These are phyloP conservation scores for Cucurbita argyrosperma DNA, from an alignment of 306 rosid species.

Conservation along the genomic window DNA sequence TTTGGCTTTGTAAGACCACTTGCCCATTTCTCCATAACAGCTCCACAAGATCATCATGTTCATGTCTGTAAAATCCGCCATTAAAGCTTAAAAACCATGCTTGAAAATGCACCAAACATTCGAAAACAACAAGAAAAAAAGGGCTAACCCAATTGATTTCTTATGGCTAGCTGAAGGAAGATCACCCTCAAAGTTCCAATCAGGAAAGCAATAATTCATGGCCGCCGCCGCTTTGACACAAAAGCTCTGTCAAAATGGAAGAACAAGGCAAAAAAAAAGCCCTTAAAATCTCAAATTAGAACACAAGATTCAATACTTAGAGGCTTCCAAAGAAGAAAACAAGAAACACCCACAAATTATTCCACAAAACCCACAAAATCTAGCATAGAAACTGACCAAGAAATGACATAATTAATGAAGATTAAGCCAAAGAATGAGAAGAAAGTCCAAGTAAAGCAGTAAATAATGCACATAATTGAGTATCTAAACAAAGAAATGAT, in stretches of 20 bases:
- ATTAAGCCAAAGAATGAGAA: background rate
- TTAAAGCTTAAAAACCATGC: background rate
- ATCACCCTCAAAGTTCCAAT: constrained; percentile 52
- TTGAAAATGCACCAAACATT: background rate
- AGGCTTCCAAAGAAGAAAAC: background rate
- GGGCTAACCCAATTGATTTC: constrained; percentile 48
- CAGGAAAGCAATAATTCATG: constrained; percentile 46
- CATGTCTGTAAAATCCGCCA: constrained; percentile 32
- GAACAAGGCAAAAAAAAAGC: constrained; percentile 7
- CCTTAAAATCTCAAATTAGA: constrained; percentile 10
- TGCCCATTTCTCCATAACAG: constrained; percentile 79
- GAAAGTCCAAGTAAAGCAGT: constrained; percentile 1
- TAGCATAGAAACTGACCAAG: background rate
- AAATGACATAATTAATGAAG: constrained; percentile 4
- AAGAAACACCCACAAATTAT: background rate
- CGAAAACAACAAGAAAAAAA: constrained; percentile 7
- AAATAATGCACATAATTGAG: background rate
- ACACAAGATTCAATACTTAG: background rate
- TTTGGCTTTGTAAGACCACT: constrained; percentile 60
- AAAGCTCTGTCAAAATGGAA: constrained; percentile 17
- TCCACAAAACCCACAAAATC: background rate
- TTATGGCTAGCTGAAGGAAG: constrained; percentile 29
- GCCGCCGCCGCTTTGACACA: constrained; percentile 16
- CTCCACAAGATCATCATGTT: constrained; percentile 62
- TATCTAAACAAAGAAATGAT: background rate